Percentiles rank a stretch among this genome's conserved stretches.
Conservation (phyloP, 306 rosid species). For the Quercus robur region DNA sequence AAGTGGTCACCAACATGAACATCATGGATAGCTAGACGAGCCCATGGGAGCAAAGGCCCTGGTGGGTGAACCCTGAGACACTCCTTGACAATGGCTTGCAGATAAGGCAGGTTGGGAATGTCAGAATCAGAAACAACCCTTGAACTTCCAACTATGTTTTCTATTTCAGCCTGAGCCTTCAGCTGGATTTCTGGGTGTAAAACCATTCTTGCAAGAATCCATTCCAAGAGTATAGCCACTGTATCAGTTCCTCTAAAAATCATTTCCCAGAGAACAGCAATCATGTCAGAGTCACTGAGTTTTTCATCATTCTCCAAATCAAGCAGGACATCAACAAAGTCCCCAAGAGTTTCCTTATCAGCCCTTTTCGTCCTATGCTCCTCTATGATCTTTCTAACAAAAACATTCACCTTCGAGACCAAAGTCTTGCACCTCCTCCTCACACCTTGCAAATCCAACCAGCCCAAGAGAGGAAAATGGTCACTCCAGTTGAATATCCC, state of each 20-base stretch:
- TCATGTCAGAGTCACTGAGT: conserved; percentile 65
- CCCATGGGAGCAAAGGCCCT: conserved; percentile 51
- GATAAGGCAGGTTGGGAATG: conserved; percentile 28
- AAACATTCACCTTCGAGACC: conserved; percentile 48
- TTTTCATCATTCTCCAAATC: conserved; percentile 53
- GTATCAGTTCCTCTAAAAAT: conserved; percentile 51
- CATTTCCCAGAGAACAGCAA: conserved; percentile 82
- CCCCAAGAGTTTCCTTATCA: conserved; percentile 18
- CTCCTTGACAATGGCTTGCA: conserved; percentile 44
- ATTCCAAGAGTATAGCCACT: conserved; percentile 36
- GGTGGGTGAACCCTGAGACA: conserved; percentile 45
- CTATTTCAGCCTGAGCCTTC: conserved; percentile 33
- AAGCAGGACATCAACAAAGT: conserved; percentile 81
- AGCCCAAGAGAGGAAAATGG: conserved; percentile 63
- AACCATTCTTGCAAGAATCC: conserved; percentile 41
- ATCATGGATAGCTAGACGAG: conserved; percentile 34
- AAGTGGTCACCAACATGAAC: conserved; percentile 20
- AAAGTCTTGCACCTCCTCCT: conserved; percentile 56
- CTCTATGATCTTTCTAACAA: conserved; percentile 60
- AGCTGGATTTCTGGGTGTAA: conserved; percentile 38
- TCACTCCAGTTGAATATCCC: conserved; percentile 78
- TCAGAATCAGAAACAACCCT: conserved; percentile 26
- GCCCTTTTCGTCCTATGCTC: conserved; percentile 44
- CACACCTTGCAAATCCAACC: conserved; percentile 71
- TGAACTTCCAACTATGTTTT: conserved; percentile 1